A percentile compares a stretch with the other conserved stretches of the same genome.
These are phyloP conservation scores for Hypoxylon rubiginosum DNA, from an alignment of 2,329 filamentous ascomycete species.

Conservation along the genomic window DNA sequence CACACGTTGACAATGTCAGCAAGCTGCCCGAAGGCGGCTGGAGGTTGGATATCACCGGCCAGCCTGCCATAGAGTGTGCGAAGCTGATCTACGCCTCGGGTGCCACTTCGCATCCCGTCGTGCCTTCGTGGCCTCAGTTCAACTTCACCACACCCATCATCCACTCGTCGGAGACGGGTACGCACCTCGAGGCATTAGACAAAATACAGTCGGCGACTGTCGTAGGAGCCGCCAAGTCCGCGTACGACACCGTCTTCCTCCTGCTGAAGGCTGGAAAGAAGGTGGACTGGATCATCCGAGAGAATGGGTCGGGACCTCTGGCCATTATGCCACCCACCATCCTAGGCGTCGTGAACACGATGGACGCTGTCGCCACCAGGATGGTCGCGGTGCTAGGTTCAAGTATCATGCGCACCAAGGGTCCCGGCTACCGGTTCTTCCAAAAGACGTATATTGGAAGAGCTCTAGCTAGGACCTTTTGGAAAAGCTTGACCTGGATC, in stretches of 20 bases:
- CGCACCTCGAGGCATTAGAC: conserved; percentile 22
- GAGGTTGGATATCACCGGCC: conserved; percentile 43
- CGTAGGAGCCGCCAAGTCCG: conserved; percentile 52
- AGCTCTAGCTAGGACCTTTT: conserved; percentile 32
- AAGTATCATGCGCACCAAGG: conserved; percentile 50
- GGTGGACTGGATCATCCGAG: conserved; percentile 54
- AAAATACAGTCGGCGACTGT: conserved; percentile 44
- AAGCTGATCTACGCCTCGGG: conserved; percentile 48
- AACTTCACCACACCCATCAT: conserved; percentile 46
- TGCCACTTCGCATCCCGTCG: conserved; percentile 43
- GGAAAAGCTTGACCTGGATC: conserved; percentile 38
- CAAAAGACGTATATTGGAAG: conserved; percentile 45
- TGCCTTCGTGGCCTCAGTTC: conserved; percentile 39
- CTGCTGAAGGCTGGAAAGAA: conserved; percentile 49
- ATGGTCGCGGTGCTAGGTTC: conserved; percentile 46
- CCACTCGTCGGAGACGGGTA: conserved; percentile 48
- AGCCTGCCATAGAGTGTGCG: conserved; percentile 31
- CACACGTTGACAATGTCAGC: conserved; percentile 30
- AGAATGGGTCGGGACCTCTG: conserved; percentile 49
- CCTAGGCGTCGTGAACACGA: conserved; percentile 47
- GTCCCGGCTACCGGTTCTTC: conserved; percentile 46
- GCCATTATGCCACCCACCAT: conserved; percentile 50
- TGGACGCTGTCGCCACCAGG: conserved; percentile 48
- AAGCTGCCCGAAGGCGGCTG: conserved; percentile 37
- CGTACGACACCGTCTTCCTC: conserved; percentile 53